Percentiles rank a stretch among this genome's conserved stretches.
These are phyloP conservation scores for Fusarium setosum DNA, from an alignment of 2,329 filamentous ascomycete species.

Conservation along the genomic window DNA sequence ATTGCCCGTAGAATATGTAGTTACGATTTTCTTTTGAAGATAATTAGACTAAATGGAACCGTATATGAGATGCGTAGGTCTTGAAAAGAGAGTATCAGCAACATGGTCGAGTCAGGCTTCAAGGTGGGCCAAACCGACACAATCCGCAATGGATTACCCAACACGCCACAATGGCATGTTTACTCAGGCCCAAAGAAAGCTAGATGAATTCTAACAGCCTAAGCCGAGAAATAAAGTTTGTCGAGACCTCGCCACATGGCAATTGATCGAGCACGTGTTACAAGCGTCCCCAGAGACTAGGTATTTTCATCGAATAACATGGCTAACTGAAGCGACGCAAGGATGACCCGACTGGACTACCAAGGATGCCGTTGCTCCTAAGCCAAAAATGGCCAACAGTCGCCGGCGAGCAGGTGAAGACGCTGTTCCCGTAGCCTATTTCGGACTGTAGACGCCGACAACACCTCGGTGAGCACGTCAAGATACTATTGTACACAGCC, in stretches of 20 bases:
- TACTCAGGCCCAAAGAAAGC: too few relatives aligned
- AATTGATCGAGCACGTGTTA: not conserved
- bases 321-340: not conserved
- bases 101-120: not conserved
- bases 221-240: not conserved
- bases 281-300: not conserved
- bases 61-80: too few relatives aligned
- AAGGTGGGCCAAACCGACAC: not conserved
- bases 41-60: not conserved
- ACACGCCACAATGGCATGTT: too few relatives aligned
- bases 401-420: not conserved
- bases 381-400: not conserved
- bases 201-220: too few relatives aligned
- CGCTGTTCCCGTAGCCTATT: not conserved
- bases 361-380: not conserved
- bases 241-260: not conserved
- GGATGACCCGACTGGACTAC: not conserved
- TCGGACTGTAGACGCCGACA: not conserved
- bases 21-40: too few relatives aligned
- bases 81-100: rapidly evolving
- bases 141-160: too few relatives aligned
- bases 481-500: not conserved
- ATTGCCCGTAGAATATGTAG: too few relatives aligned
- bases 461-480: not conserved
- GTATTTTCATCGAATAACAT: not conserved